Evolutionary conservation across 2,329 filamentous ascomycete species (phyloP).

Genomic region (Tolypocladium endophyticum): DNA sequence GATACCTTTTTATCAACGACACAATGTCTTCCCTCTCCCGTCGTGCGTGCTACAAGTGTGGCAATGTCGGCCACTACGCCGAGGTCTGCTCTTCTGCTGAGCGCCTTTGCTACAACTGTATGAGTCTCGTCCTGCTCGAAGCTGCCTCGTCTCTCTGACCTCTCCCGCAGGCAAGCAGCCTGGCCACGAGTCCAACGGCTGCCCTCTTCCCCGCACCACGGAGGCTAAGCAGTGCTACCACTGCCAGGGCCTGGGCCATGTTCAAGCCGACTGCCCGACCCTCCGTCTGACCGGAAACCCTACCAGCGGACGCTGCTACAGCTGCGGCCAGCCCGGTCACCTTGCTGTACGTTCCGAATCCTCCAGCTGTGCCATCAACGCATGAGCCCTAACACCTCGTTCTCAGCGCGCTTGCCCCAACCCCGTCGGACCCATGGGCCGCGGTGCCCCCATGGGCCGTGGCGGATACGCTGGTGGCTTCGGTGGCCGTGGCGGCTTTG

Average conservation of each 20-base stretch:
- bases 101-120: slow-evolving; percentile 99
- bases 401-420: slow-evolving; percentile 70
- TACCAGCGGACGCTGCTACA: slow-evolving; percentile 86
- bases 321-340: slow-evolving; percentile 87
- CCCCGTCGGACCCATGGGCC: slow-evolving; percentile 54
- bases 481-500: slow-evolving; percentile 64
- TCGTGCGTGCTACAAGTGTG: slow-evolving; percentile 75
- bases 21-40: slow-evolving; percentile 72
- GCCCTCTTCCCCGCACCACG: slow-evolving; percentile 90
- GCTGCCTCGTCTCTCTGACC: background rate
- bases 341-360: slow-evolving; percentile 56
- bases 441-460: slow-evolving; percentile 58
- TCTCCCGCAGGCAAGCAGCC: slow-evolving; percentile 61
- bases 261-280: slow-evolving; percentile 97
- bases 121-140: slow-evolving; percentile 20
- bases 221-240: slow-evolving; percentile 99
- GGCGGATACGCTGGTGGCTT: slow-evolving; percentile 55
- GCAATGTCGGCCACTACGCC: slow-evolving; percentile 69
- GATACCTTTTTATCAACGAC: slow-evolving; percentile 1
- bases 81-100: slow-evolving; percentile 97
- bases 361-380: background rate
- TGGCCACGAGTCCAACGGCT: slow-evolving; percentile 94
- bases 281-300: slow-evolving; percentile 78
- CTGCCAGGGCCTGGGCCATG: slow-evolving; percentile 95
- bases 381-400: background rate